These are phyloP conservation scores for Fusarium sacchari DNA, from an alignment of 2,329 filamentous ascomycete genomes.

Conservation along the genomic window DNA sequence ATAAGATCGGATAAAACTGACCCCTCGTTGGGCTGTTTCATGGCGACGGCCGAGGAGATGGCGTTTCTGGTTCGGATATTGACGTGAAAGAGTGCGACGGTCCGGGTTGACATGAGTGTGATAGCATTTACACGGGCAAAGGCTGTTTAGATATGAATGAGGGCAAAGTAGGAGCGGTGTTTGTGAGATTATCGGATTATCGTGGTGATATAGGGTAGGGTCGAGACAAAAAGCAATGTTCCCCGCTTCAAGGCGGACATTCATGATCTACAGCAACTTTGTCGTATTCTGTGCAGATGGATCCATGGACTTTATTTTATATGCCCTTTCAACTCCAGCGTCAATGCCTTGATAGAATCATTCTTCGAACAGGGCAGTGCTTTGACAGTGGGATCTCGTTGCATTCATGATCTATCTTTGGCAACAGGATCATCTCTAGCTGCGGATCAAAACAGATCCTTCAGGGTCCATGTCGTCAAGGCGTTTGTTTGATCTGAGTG, in stretches of 20 bases:
- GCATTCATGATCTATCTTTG: neutral
- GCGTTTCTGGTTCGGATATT: neutral
- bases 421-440: neutral
- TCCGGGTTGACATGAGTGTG: neutral
- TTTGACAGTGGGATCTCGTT: neutral
- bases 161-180: too few relatives aligned
- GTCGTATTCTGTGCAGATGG: neutral
- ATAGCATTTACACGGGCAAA: neutral
- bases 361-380: neutral
- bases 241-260: neutral
- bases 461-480: neutral
- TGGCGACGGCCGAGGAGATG: neutral
- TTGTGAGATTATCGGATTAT: neutral
- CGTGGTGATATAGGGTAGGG: neutral
- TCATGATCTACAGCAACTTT: conserved; percentile 12
- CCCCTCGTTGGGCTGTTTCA: neutral
- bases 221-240: conserved; percentile 4
- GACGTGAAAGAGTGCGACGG: neutral
- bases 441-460: conserved; percentile 4
- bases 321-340: neutral
- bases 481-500: neutral
- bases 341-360: neutral
- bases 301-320: too few relatives aligned
- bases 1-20: neutral
- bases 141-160: neutral